Base-by-base conservation (phyloP, 805 yeast species). In the Suhomyces kilbournensis region DNA sequence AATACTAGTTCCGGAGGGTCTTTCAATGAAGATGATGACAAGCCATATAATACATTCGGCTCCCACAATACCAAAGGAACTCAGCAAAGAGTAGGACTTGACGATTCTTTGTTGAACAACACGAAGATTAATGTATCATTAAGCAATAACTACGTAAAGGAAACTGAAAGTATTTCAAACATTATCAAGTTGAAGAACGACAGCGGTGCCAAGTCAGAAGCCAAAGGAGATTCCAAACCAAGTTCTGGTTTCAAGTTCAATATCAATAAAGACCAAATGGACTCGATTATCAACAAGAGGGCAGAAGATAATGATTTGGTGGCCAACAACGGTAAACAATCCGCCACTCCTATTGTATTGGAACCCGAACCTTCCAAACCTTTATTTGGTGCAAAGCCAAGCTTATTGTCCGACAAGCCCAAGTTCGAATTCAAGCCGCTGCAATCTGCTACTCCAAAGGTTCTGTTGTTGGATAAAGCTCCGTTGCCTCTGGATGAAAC, bases 221-320 rank as follows among this genome's bases (percentile, higher is more conserved):
- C 30, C 7, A 49, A 30, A 28, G 35, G 28, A 1, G 58, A 56
- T 19, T 43, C 47, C 1, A 63, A 63, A 20, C 78, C 78, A 28
- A 71, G 75, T 44, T 61, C 69, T 2, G 77, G 75, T 1, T 74
- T 74, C 60, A 62, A 69, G 35, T 73, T 74, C 51, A 61, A 65
- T 3, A 65, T 71, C 17, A 68, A 69, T 44, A 64, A 66, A 47
- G 63, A 60, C 17, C 65, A 67, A 45, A 57, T 73, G 25, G 53
- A 60, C 38, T 56, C 62, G 7, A 59, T 71, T 9, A 52, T 69
- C 8, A 55, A 56, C 45, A 60, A 59, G 46, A 50, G 66, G 25
- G 54, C 56, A 4, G 53, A 51, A 10, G 52, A 40, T 42, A 42
- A 42, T 23, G 44, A 42, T 42, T 23, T 42, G 14, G 44, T 45